Evolutionary conservation across 139 green algal species (phyloP), one percentile per base, ranked within the genome.

Genomic region (Asterochloris erici): DNA sequence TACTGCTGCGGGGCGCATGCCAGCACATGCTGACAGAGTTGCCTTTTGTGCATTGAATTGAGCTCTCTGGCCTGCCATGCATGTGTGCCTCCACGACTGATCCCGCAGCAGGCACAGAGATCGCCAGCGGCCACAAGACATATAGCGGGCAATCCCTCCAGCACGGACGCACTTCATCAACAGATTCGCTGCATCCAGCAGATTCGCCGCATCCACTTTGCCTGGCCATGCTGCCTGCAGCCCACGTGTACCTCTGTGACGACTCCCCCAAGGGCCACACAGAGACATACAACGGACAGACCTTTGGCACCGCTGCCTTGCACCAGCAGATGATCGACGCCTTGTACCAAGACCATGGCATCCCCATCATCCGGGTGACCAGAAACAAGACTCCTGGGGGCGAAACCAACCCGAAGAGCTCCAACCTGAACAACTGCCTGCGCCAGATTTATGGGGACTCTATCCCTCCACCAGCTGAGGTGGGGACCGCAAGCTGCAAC

Each of bases 371-470:
- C 76, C 29, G 76, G 60, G 76, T 80, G 76, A 80, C 76, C 1
- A 68, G 76, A 29, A 62, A 70, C 23, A 80, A 80, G 76, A 62
- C 60, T n/a, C 38, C 38, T 54, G 68, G 73, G 79, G 84, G 84
- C 38, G 86, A 93, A 87, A 91, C 94, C 81, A 96, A 96, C 73
- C 91, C 91, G 75, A 96, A 96, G 87, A 90, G 84, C 12, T 85
- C 85, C 82, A 96, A 96, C 85, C 87, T 96, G 70, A 95, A 95
- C 86, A 89, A 90, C 81, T 85, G 84, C 17, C 87, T 91, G 68
- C 38, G 78, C 24, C 79, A 88, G 29, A 89, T 94, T 60, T 94
- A 94, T 81, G 77, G 63, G 63, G 63, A 81, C 21, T 63, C 63
- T 27, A 81, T 81, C 28, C 77, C 77, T 9, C 77, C 63, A 0